A percentile compares a stretch with the other conserved stretches of the same genome.
Evolutionary conservation across 257 asterid species (phyloP).

Genomic region (Solanum boliviense): DNA sequence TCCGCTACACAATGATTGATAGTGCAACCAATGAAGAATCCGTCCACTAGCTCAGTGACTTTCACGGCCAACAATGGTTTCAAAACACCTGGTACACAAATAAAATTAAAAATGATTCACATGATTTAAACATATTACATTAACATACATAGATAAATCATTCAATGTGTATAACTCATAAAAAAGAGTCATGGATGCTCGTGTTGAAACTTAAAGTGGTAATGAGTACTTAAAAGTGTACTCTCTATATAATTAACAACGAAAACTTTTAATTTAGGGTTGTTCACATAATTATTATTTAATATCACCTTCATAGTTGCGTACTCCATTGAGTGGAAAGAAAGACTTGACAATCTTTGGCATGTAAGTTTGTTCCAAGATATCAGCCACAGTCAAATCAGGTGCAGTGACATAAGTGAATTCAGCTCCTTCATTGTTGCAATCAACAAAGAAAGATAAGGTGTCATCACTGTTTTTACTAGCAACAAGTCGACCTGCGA

Average conservation of each 20-base stretch:
- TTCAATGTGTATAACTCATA: too few species aligned
- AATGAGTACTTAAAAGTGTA: too few species aligned
- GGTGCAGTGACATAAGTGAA: slow-evolving; percentile 22
- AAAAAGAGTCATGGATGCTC: not conserved
- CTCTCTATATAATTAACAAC: too few species aligned
- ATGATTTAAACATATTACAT: too few species aligned
- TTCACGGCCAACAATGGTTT: slow-evolving; percentile 32
- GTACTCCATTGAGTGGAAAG: slow-evolving; percentile 25
- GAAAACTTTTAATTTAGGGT: not conserved
- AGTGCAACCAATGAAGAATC: slow-evolving; percentile 25
- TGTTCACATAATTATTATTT: not conserved
- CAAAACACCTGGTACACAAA: not conserved
- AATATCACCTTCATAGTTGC: slow-evolving; percentile 14
- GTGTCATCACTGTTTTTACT: slow-evolving; percentile 4
- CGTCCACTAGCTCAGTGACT: slow-evolving; percentile 32
- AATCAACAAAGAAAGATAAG: slow-evolving; percentile 13
- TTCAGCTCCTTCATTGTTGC: slow-evolving; percentile 28
- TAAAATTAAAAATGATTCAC: too few species aligned
- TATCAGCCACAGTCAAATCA: slow-evolving; percentile 6
- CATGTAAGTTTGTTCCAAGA: slow-evolving; percentile 7
- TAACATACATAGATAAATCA: too few species aligned
- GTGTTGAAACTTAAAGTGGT: not conserved
- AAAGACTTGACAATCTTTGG: slow-evolving; percentile 13
- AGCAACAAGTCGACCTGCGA: slow-evolving; percentile 39
- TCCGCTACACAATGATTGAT: slow-evolving; percentile 30